A percentile compares a stretch with the other conserved stretches of the same genome.
These are phyloP conservation scores for Massarina eburnea DNA, from an alignment of 2,329 filamentous ascomycete species.

Conservation along the genomic window DNA sequence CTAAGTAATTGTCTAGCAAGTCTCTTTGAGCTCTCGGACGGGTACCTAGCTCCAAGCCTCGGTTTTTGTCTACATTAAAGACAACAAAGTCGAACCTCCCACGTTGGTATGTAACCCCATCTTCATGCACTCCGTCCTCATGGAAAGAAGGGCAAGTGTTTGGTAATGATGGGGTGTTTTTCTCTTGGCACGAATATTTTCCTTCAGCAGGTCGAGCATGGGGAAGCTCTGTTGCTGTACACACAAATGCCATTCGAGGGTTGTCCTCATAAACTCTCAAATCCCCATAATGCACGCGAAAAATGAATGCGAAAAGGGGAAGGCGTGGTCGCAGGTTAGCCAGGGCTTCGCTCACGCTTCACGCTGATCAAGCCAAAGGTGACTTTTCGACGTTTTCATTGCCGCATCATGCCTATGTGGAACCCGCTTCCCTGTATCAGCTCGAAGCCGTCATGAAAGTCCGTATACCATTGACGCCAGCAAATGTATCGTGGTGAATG, in stretches of 20 bases:
- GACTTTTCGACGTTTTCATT: conserved; percentile 43
- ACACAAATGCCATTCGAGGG: conserved; percentile 64
- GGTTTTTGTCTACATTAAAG: not conserved
- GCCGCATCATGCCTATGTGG: conserved; percentile 41
- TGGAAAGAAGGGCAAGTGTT: conserved; percentile 58
- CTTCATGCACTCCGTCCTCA: conserved; percentile 66
- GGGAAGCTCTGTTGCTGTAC: conserved; percentile 65
- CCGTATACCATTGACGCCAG: conserved; percentile 46
- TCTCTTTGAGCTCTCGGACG: not conserved
- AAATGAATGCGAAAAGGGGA: conserved; percentile 1
- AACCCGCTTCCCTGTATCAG: conserved; percentile 35
- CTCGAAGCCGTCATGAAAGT: conserved; percentile 41
- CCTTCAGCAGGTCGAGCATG: conserved; percentile 68
- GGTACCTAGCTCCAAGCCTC: not conserved
- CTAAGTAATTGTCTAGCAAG: no score
- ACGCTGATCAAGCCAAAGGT: conserved; percentile 20
- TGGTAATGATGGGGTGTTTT: conserved; percentile 63
- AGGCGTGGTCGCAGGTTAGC: not conserved
- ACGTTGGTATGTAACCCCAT: conserved; percentile 55
- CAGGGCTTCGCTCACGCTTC: conserved; percentile 3
- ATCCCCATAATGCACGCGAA: conserved; percentile 8
- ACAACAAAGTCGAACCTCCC: conserved; percentile 2
- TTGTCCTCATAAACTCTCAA: conserved; percentile 14
- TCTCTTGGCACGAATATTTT: conserved; percentile 67
- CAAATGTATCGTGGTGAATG: conserved; percentile 44